Conservation (phyloP, 805 yeast genomes). For the Isabelozyma pseudorhagii region DNA sequence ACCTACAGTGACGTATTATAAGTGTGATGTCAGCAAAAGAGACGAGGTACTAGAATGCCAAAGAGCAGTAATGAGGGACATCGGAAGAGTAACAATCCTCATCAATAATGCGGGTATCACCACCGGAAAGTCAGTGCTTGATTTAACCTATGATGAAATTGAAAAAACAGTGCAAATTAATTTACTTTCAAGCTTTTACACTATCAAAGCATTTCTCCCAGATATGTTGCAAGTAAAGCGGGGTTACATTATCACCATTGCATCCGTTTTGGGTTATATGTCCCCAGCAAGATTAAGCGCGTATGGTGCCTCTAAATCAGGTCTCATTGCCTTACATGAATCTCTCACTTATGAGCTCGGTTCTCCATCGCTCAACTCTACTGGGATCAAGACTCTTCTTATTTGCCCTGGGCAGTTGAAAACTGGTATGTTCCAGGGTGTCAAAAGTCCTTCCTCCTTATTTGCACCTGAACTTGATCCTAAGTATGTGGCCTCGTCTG, state of each 20-base stretch:
- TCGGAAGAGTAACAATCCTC: conserved; percentile 64
- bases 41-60: conserved; percentile 42
- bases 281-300: conserved; percentile 80
- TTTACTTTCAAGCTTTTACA: conserved; percentile 64
- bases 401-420: conserved; percentile 86
- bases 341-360: conserved; percentile 70
- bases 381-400: conserved; percentile 67
- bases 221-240: conserved; percentile 57
- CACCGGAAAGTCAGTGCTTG: conserved; percentile 53
- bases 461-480: conserved; percentile 86
- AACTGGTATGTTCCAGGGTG: conserved; percentile 71
- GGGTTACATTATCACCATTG: conserved; percentile 78
- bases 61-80: conserved; percentile 35
- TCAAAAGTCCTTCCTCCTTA: conserved; percentile 66
- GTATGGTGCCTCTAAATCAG: conserved; percentile 91
- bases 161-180: conserved; percentile 65
- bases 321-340: conserved; percentile 80
- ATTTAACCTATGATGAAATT: conserved; percentile 55
- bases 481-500: conserved; percentile 53
- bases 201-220: conserved; percentile 70
- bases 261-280: conserved; percentile 81
- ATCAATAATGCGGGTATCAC: conserved; percentile 86
- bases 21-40: conserved; percentile 67
- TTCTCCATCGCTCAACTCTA: conserved; percentile 40
- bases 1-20: conserved; percentile 48